Conservation (phyloP, 768 basidiomycete species). For the Trametes maxima region DNA sequence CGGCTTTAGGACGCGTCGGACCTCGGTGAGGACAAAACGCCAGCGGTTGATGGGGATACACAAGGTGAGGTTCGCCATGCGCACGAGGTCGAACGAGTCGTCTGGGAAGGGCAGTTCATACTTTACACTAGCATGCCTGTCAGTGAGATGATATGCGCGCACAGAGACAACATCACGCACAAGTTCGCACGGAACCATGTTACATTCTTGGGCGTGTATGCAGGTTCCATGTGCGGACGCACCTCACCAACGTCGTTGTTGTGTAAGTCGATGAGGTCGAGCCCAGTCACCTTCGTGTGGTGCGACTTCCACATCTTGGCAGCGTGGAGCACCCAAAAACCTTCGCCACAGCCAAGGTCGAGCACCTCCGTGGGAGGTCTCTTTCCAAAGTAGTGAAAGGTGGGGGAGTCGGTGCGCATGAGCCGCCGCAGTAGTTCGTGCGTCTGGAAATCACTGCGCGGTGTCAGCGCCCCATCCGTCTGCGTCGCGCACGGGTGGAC, state of each 20-base stretch:
- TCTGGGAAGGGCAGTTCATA: conserved; percentile 62
- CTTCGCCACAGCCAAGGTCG: conserved; percentile 77
- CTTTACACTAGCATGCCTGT: conserved; percentile 44
- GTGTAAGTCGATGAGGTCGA: conserved; percentile 57
- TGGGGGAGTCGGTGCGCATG: conserved; percentile 53
- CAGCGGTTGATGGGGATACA: conserved; percentile 64
- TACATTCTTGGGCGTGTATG: conserved; percentile 41
- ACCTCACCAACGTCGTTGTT: conserved; percentile 20
- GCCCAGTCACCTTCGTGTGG: conserved; percentile 57
- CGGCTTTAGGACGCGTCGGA: conserved; percentile 57
- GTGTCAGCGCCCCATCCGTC: not conserved
- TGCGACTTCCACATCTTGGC: conserved; percentile 58
- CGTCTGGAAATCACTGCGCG: conserved; percentile 60
- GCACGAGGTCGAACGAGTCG: conserved; percentile 68
- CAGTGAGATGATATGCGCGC: conserved; percentile 1
- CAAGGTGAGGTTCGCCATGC: conserved; percentile 69
- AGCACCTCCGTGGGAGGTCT: conserved; percentile 58
- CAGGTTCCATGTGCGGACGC: conserved; percentile 17
- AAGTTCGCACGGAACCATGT: conserved; percentile 66
- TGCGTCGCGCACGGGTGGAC: too few relatives aligned
- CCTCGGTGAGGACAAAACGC: conserved; percentile 61
- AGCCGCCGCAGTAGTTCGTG: conserved; percentile 55
- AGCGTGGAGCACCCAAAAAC: conserved; percentile 67
- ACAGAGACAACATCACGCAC: conserved; percentile 43
- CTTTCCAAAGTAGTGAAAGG: conserved; percentile 54